phyloP scores from a whole-genome alignment of 129 eudicot species.

The Artemisia annua region DNA sequence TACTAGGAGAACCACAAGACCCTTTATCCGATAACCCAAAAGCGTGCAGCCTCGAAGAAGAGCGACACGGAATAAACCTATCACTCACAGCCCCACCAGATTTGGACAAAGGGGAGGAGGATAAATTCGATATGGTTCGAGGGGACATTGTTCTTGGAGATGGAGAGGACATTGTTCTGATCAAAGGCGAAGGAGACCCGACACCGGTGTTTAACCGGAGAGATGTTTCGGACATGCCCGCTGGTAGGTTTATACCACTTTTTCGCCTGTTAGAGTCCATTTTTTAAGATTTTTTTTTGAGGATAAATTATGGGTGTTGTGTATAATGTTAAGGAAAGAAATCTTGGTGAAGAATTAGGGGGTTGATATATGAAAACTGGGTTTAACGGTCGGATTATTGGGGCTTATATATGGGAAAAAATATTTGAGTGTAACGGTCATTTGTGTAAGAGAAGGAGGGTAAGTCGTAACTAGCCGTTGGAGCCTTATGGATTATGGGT shows the following conservation, averaged over 20 bases:
- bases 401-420: conserved; percentile 33
- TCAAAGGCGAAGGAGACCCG: conserved; percentile 42
- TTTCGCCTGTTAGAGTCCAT: conserved; percentile 78
- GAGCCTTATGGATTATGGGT: background rate
- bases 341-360: conserved; percentile 17
- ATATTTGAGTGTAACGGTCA: conserved; percentile 47
- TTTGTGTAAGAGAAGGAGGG: conserved; percentile 39
- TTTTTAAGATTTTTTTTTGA: background rate
- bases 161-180: conserved; percentile 36
- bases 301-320: background rate
- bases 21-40: conserved; percentile 74
- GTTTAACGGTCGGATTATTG: conserved; percentile 32
- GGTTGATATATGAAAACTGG: background rate
- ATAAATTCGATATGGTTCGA: conserved; percentile 47
- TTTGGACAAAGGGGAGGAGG: conserved; percentile 67
- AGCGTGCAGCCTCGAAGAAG: conserved; percentile 90
- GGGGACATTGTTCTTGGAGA: conserved; percentile 67
- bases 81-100: conserved; percentile 79
- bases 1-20: conserved; percentile 40
- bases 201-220: conserved; percentile 57
- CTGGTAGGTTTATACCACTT: conserved; percentile 91
- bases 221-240: conserved; percentile 81
- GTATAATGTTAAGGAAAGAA: background rate
- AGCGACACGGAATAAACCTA: conserved; percentile 89
- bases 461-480: conserved; percentile 38